Evolutionary conservation across 495 filamentous ascomycete species (phyloP).

Genomic region (Bacidia gigantensis): DNA sequence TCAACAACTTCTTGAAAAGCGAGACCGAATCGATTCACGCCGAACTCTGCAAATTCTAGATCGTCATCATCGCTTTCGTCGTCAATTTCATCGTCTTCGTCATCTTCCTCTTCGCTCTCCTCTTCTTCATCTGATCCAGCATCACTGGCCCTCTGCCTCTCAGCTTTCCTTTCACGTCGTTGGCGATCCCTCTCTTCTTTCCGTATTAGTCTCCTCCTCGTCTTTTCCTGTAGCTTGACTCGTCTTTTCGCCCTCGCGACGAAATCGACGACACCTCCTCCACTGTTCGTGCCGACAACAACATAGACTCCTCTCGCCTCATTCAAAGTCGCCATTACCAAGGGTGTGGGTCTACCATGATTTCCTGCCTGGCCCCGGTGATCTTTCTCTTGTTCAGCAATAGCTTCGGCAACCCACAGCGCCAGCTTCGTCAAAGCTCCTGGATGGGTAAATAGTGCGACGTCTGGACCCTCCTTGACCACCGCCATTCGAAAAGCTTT

Average conservation of each 20-base stretch:
- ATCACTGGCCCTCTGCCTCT: slow-evolving; percentile 20
- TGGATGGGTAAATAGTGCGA: slow-evolving; percentile 76
- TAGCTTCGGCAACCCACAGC: slow-evolving; percentile 86
- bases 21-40: slow-evolving; percentile 78
- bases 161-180: slow-evolving; percentile 25
- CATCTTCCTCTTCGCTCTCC: slow-evolving; percentile 28
- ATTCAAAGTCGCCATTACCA: slow-evolving; percentile 81
- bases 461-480: slow-evolving; percentile 88
- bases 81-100: slow-evolving; percentile 43
- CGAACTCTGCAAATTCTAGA: slow-evolving; percentile 41
- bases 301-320: slow-evolving; percentile 80
- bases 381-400: slow-evolving; percentile 76
- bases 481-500: slow-evolving; percentile 88
- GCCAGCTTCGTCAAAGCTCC: slow-evolving; percentile 85
- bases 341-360: slow-evolving; percentile 60
- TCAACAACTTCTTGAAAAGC: slow-evolving; percentile 92
- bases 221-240: slow-evolving; percentile 43
- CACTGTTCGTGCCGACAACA: slow-evolving; percentile 77
- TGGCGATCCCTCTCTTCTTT: slow-evolving; percentile 50
- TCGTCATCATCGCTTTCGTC: slow-evolving; percentile 50
- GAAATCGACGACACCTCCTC: slow-evolving; percentile 54
- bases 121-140: slow-evolving; percentile 48
- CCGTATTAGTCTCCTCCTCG: slow-evolving; percentile 47
- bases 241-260: slow-evolving; percentile 48
- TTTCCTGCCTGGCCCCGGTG: slow-evolving; percentile 50